phyloP scores from a whole-genome alignment of 2,329 filamentous ascomycete genomes.

The Cercospora berteroae region DNA sequence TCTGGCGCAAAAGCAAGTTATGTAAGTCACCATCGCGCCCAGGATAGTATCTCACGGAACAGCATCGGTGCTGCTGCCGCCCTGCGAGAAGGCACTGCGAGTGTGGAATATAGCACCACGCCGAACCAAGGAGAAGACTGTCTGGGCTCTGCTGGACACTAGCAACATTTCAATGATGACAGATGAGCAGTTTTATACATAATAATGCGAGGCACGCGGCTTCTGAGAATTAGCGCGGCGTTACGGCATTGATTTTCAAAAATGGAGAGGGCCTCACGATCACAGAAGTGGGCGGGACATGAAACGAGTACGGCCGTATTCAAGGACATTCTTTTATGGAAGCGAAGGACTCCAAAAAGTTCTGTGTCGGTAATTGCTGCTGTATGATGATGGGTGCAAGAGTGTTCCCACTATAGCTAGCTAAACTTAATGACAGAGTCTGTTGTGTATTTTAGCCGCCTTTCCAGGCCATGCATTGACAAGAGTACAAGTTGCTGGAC shows the following conservation, averaged over 20 bases:
- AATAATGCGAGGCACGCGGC: not conserved
- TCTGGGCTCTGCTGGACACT: not conserved
- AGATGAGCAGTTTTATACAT: not conserved
- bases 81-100: conserved; percentile 21
- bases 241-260: conserved; percentile 1
- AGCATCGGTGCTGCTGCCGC: conserved; percentile 32
- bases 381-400: not conserved
- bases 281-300: conserved; percentile 6
- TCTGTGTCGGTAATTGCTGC: not conserved
- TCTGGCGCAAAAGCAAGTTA: conserved; percentile 13
- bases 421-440: conserved; percentile 2
- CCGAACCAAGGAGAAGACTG: conserved; percentile 13
- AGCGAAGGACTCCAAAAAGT: not conserved
- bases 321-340: conserved; percentile 3
- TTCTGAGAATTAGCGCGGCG: conserved; percentile 10
- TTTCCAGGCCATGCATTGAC: not conserved
- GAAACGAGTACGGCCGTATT: not conserved
- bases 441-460: not conserved
- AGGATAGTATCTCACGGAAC: conserved; percentile 35
- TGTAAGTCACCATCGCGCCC: conserved; percentile 31
- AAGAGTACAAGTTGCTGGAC: not conserved
- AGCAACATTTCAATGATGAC: not conserved
- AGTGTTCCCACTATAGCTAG: not conserved
- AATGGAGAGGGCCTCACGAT: not conserved
- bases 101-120: conserved; percentile 21